Base-by-base conservation (phyloP, 73 alveolate species). In the Uronychia binucleata region DNA sequence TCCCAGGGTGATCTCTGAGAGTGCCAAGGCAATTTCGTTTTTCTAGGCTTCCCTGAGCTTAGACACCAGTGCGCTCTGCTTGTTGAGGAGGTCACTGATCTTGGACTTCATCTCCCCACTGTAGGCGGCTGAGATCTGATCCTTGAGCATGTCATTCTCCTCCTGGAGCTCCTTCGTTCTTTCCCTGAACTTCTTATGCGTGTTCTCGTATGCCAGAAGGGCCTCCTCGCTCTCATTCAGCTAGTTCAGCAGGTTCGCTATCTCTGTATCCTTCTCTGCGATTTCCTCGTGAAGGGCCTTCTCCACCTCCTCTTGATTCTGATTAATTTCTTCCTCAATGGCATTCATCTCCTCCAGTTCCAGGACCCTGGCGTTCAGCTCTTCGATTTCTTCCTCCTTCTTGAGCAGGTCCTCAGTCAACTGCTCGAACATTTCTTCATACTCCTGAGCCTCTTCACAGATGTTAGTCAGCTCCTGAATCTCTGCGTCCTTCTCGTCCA, bases 311-410 rank as follows among this genome's bases (percentile, higher is more conserved):
- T 88, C 94, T 34, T 83, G 85, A 80, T 77, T 83, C 30, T 76
- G 90, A 33, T 82, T 88, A 11, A 83, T 77, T 34, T 88, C 94
- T 77, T 82, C 94, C 46, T 88, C 59, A 32, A 88, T 84, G n/a
- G 91, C 88, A 13, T 83, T 81, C 77, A 83, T 83, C 57, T 88
- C 94, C 57, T 88, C 94, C 0, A 83, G 80, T 77, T 88, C 94
- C 1, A n/a, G 31, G 5, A 88, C 79, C 83, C 75, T 82, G 0
- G 77, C 85, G 11, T 58, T 58, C 0, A 88, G 77, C 25, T 35
- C 77, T 27, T 77, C 91, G 60, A 32, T 77, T 30, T 79, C 84
- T 29, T 88, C 94, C 32, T 88, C 94, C 30, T 88, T 88, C 80
- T 88, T 86, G 0, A 88, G 81, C 14, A 88, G 31, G 58, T 88